Evolutionary conservation across 352 stramenopile species (phyloP).

Genomic region (Plasmopara halstedii): DNA sequence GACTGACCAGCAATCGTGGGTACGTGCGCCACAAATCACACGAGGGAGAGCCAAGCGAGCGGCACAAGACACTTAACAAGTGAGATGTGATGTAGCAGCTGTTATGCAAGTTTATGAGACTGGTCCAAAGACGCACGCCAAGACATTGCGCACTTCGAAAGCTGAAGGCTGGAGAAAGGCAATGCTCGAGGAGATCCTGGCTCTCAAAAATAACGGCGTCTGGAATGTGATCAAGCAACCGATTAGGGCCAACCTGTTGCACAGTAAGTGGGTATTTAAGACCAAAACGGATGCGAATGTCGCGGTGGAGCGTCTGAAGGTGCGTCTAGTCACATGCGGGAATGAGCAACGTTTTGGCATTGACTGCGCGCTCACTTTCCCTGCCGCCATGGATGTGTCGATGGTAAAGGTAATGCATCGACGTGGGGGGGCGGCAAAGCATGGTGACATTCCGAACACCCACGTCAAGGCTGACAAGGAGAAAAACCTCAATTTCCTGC

Average conservation of each 20-base stretch:
- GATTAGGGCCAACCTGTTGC: background rate
- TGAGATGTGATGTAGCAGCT: too few species aligned
- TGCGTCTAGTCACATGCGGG: background rate
- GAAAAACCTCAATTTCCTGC: background rate
- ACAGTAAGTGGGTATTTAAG: background rate
- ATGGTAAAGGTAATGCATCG: background rate
- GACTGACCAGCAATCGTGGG: background rate
- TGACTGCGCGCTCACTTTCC: background rate
- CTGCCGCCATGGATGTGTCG: background rate
- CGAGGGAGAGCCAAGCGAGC: background rate
- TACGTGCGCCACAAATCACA: background rate
- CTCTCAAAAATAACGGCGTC: background rate
- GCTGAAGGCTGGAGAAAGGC: background rate
- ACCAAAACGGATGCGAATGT: background rate
- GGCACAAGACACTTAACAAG: background rate
- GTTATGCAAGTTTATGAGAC: too few species aligned
- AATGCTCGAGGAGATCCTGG: background rate
- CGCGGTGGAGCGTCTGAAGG: background rate
- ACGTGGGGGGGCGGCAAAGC: background rate
- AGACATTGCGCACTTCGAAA: too few species aligned
- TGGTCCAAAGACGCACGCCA: background rate
- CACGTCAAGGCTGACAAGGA: background rate
- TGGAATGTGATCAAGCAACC: background rate
- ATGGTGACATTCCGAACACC: background rate
- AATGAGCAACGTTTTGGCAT: background rate